phyloP scores from a whole-genome alignment of 768 basidiomycete species.

The Suillus hirtellus region DNA sequence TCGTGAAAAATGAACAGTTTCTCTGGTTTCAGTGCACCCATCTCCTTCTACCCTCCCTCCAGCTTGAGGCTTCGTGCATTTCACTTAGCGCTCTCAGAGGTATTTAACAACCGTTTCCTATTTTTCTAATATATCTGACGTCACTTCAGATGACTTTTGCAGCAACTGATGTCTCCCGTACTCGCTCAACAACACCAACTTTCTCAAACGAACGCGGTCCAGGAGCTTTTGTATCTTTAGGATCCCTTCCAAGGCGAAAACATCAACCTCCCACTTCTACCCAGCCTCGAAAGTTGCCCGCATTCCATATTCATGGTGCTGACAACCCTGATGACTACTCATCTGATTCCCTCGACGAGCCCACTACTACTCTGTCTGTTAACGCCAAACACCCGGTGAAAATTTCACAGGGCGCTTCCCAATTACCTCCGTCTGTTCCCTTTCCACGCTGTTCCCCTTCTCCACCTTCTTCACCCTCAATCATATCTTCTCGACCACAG shows the following conservation, averaged over 20 bases:
- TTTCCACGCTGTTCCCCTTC: slow-evolving; percentile 41
- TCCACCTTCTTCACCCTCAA: slow-evolving; percentile 11
- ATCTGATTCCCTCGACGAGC: slow-evolving; percentile 20
- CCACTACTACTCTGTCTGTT: neutral
- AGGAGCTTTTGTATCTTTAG: slow-evolving; percentile 52
- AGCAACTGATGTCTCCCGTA: slow-evolving; percentile 12
- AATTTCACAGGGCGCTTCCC: slow-evolving; percentile 19
- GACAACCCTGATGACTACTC: slow-evolving; percentile 28
- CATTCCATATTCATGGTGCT: slow-evolving; percentile 23
- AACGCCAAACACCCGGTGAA: slow-evolving; percentile 11
- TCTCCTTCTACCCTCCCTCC: neutral
- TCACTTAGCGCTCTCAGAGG: neutral
- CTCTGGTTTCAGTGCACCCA: neutral
- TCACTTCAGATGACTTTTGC: slow-evolving; percentile 21
- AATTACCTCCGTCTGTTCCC: slow-evolving; percentile 31
- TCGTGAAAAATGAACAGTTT: slow-evolving; percentile 1
- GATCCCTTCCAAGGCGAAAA: slow-evolving; percentile 44
- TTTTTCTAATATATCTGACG: neutral
- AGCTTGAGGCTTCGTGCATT: neutral
- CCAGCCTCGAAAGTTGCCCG: slow-evolving; percentile 19
- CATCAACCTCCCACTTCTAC: slow-evolving; percentile 11
- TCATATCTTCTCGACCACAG: slow-evolving; percentile 13
- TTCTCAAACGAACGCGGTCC: slow-evolving; percentile 43
- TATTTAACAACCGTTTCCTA: neutral
- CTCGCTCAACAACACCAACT: slow-evolving; percentile 11